Base-by-base conservation (phyloP, 352 stramenopile genomes). In the Phytophthora rubi region DNA sequence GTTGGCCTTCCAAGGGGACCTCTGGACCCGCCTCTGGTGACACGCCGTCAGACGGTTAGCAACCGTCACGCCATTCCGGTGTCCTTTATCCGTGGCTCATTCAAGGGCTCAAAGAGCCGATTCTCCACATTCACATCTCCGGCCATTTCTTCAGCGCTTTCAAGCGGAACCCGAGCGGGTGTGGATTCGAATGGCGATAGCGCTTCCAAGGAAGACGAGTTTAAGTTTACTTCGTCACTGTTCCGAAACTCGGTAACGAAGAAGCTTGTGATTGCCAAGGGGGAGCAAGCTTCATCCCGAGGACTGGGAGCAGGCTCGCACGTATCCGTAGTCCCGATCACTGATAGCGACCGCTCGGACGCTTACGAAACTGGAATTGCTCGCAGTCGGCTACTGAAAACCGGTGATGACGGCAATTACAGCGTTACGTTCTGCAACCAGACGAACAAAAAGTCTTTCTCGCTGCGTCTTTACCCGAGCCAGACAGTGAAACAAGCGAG, bases 81-180 rank as follows among this genome's bases (percentile, higher is more conserved):
- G 8, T 91, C 85, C 15, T 93, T 91, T 62, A 88, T 93, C 13
- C 85, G 85, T 53, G 82, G 82, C 28, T 86, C 83, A 15, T 93
- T 93, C 59, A 93, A 91, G 79, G 83, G 85, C 4, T 84, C 83
- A 0, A 91, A 88, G 70, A 86, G 74, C 37, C 73, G 85, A 42
- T 88, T 89, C 39, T 72, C 85, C 7, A 86, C 81, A 9, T 86
- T 90, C 48, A 82, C 80, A 5, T 74, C 65, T 26, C 71, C 72
- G 23, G 15, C 62, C 0, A 52, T 76, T 7, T 70, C 68, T 13
- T 68, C 59, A 23, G 26, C 62, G 55, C 52, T 63, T 64, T 77
- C 69, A 16, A 70, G 42, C 35, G 68, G 69, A 18, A 21, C 26
- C 32, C 71, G 53, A 70, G 53, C 12, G 48, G 67, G 28, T 58